Evolutionary conservation across 148 eudicot species (phyloP), one percentile per base, ranked within the genome.

Genomic region (Rhododendron williamsianum): DNA sequence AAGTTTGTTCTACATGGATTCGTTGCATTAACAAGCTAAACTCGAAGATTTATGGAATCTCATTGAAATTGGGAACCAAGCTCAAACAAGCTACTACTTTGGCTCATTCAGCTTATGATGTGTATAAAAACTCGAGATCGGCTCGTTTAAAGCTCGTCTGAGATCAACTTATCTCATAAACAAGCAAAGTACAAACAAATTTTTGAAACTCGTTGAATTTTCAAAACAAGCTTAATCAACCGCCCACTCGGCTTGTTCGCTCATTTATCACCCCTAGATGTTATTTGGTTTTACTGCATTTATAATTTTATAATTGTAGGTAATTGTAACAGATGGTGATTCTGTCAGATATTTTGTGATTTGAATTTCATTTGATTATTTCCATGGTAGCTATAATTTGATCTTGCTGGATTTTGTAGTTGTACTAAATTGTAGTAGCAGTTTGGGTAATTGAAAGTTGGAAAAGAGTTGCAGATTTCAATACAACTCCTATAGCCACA

Each of bases 261-360:
- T 54, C 54, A 12, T 51, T 51, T 51, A 51, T 51, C 60, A 16
- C 60, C 60, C 11, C 6, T 18, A 54, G 21, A 54, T 54, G 60
- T 54, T 54, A 54, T 54, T 18, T 54, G 21, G 6, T 54, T 16
- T 54, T 54, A 54, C 60, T 54, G 60, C 21, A 54, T 54, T 54
- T 18, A 4, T 54, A 54, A 51, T 51, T 46, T 46, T 51, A 12
- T 51, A 12, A 51, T 9, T 54, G 60, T 54, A 54, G 23, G 4
- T 54, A 18, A 54, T 54, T 54, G 60, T 54, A 1, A 18, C 23
- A 2, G 79, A 58, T 19, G 85, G 78, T 80, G 85, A 89, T 65
- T 65, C 71, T 65, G 71, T 65, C 13, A n/a, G 15, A 9, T 67
- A n/a, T 67, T 67, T 67, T 25, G 33, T 25, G 13, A 67, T 25